A percentile compares a stretch with the other conserved stretches of the same genome.
Evolutionary conservation across 495 filamentous ascomycete species (phyloP).

Genomic region (Chaetomium cochliodes): DNA sequence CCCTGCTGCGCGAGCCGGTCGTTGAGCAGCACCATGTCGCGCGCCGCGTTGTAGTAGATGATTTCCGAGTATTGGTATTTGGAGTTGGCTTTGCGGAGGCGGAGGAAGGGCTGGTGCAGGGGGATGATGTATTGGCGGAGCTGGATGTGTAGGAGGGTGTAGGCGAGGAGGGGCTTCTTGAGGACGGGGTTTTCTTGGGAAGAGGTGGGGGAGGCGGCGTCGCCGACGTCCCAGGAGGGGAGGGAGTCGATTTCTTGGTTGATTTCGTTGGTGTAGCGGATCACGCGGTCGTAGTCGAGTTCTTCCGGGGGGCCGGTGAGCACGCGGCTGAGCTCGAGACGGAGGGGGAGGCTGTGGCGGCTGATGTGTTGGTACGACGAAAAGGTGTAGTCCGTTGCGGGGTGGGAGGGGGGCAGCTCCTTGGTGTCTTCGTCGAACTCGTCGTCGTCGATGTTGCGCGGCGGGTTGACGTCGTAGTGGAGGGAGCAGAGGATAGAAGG

Average conservation of each 20-base stretch:
- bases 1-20: conserved; percentile 43
- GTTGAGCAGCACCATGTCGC: conserved; percentile 47
- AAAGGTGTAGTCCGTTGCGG: conserved; percentile 40
- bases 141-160: conserved; percentile 45
- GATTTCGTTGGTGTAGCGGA: conserved; percentile 47
- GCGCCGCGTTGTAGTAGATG: conserved; percentile 48
- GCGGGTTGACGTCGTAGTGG: conserved; percentile 41
- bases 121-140: conserved; percentile 47
- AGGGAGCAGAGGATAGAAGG: conserved; percentile 47
- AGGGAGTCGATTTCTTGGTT: conserved; percentile 45
- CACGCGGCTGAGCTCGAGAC: conserved; percentile 43
- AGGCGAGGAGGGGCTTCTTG: conserved; percentile 41
- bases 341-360: conserved; percentile 41
- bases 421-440: conserved; percentile 45
- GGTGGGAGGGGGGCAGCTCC: conserved; percentile 38
- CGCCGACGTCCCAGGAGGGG: conserved; percentile 43
- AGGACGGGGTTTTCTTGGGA: conserved; percentile 13
- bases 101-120: conserved; percentile 46
- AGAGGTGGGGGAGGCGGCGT: conserved; percentile 9
- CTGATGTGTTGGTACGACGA: conserved; percentile 45
- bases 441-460: conserved; percentile 46
- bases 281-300: conserved; percentile 45
- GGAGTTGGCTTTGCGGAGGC: conserved; percentile 41
- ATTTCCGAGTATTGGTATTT: conserved; percentile 49
- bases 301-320: conserved; percentile 37